These are phyloP conservation scores for Zangia roseola DNA, from an alignment of 768 basidiomycete genomes.

Conservation along the genomic window DNA sequence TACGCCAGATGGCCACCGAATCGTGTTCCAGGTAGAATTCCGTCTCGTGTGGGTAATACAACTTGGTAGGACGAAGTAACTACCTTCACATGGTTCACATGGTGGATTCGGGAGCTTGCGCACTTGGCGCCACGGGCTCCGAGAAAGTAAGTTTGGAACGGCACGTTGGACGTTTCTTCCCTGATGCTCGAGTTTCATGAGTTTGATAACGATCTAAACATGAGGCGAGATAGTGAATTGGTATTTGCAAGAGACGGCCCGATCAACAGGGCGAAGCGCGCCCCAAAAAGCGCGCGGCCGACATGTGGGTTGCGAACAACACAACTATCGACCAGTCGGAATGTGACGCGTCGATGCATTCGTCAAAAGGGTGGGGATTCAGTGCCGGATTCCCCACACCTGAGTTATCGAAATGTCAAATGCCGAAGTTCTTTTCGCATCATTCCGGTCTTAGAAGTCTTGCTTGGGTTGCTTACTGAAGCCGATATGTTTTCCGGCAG, in stretches of 20 bases:
- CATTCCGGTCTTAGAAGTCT: background rate
- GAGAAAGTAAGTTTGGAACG: background rate
- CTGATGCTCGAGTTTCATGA: conserved; percentile 1
- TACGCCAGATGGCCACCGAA: conserved; percentile 14
- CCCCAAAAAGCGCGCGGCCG: no score
- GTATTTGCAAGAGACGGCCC: background rate
- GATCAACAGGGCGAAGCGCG: background rate
- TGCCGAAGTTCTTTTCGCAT: conserved; percentile 3
- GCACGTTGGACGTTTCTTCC: background rate
- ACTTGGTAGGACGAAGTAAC: background rate
- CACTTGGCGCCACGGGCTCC: conserved; percentile 1
- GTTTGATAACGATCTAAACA: conserved; percentile 8
- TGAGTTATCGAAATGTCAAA: conserved; percentile 4
- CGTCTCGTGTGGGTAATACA: conserved; percentile 4
- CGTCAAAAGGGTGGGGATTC: background rate
- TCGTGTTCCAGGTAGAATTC: conserved; percentile 1
- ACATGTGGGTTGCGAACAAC: background rate
- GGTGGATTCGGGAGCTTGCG: conserved; percentile 1
- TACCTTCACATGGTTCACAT: background rate
- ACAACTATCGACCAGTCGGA: background rate
- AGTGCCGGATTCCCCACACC: background rate
- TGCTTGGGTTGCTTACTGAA: no score
- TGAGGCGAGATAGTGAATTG: conserved; percentile 13
- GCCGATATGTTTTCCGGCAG: no score
- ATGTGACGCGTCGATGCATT: background rate